A percentile compares a stretch with the other conserved stretches of the same genome.
Evolutionary conservation across 805 yeast species (phyloP).

Genomic region (Kuraishia ogatae): DNA sequence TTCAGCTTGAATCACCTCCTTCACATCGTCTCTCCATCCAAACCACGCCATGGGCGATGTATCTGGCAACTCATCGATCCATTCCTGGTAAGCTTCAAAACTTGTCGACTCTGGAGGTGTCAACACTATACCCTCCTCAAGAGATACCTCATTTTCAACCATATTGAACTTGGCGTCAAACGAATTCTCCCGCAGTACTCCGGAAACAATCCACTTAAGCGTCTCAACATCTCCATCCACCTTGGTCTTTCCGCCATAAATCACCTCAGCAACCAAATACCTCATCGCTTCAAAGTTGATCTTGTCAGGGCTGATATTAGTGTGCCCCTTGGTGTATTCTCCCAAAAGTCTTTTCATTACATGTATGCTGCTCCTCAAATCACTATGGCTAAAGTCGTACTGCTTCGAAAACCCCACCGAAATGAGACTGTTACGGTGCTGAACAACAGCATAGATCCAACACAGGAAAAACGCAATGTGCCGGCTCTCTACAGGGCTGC

Average conservation of each 20-base stretch:
- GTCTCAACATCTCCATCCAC: conserved; percentile 27
- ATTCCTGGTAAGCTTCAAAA: conserved; percentile 25
- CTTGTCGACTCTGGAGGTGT: conserved; percentile 38
- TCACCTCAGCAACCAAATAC: conserved; percentile 39
- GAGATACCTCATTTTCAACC: conserved; percentile 19
- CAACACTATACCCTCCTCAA: conserved; percentile 11
- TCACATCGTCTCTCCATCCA: conserved; percentile 27
- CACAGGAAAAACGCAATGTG: conserved; percentile 45
- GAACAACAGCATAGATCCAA: conserved; percentile 65
- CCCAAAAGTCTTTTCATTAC: conserved; percentile 31
- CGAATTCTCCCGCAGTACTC: conserved; percentile 29
- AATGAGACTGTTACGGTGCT: conserved; percentile 47
- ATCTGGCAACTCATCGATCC: conserved; percentile 46
- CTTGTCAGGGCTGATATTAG: conserved; percentile 33
- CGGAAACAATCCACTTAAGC: conserved; percentile 24
- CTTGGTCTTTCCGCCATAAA: conserved; percentile 63
- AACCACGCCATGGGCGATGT: conserved; percentile 32
- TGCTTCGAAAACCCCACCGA: conserved; percentile 54
- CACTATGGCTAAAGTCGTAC: conserved; percentile 73
- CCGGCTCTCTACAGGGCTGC: conserved; percentile 32
- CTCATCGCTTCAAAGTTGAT: conserved; percentile 50
- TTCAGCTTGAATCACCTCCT: not conserved
- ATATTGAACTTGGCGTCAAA: conserved; percentile 35
- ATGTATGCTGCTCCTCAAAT: conserved; percentile 40
- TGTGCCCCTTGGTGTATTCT: conserved; percentile 10